Conservation (phyloP, 176 grass and related monocot species). For the Aechmea fasciata region DNA sequence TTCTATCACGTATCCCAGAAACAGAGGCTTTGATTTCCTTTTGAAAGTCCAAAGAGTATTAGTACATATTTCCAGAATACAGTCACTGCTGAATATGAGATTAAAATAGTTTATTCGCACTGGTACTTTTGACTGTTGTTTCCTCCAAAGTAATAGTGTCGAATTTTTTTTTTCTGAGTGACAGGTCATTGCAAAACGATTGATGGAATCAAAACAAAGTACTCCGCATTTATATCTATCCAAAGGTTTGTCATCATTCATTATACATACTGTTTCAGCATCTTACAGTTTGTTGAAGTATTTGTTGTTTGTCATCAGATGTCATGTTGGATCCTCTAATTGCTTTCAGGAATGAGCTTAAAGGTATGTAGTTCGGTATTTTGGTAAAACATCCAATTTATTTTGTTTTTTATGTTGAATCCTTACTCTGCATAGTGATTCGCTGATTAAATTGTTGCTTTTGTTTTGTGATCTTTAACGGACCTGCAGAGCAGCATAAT, state of each 20-base stretch:
- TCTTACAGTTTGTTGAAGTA: conserved; percentile 14
- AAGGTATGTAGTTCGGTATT: conserved; percentile 42
- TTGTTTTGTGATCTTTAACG: conserved; percentile 18
- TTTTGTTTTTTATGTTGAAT: neutral
- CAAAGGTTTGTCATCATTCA: conserved; percentile 38
- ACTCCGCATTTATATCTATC: conserved; percentile 94
- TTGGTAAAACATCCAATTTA: conserved; percentile 16
- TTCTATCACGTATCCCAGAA: no score
- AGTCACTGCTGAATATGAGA: no score
- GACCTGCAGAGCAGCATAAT: conserved; percentile 72
- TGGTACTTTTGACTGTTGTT: conserved; percentile 4
- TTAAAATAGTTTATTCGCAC: neutral
- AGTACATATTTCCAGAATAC: no score
- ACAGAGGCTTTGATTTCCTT: no score
- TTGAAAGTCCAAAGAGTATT: no score
- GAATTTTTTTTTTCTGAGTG: neutral
- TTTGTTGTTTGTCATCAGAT: conserved; percentile 52
- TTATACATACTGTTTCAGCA: conserved; percentile 3
- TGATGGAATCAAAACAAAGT: conserved; percentile 89
- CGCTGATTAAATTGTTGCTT: neutral
- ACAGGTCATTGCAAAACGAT: conserved; percentile 85
- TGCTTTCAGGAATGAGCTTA: conserved; percentile 79
- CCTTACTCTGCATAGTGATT: neutral
- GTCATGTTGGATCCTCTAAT: conserved; percentile 86
- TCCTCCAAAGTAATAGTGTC: neutral